A percentile compares a stretch with the other conserved stretches of the same genome.
phyloP scores from a whole-genome alignment of 768 basidiomycete species.

The Dacryopinax spathularia region DNA sequence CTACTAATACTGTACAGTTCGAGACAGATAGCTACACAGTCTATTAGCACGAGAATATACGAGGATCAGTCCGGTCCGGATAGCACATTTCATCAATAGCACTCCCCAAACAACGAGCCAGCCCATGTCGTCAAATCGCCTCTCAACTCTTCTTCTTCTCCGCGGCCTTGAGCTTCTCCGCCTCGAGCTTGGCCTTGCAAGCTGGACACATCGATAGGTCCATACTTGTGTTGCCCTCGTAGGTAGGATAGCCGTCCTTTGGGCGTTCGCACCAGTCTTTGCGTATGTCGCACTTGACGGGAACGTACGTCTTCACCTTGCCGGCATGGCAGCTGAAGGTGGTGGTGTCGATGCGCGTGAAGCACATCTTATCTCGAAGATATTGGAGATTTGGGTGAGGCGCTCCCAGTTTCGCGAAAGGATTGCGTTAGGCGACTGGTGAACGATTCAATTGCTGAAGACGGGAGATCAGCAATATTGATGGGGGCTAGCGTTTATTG shows the following conservation, averaged over 20 bases:
- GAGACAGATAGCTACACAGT: too few species aligned
- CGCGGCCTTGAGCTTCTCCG: too few species aligned
- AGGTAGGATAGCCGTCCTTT: neutral
- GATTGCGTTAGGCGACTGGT: too few species aligned
- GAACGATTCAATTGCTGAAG: neutral
- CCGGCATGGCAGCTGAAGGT: conserved; percentile 3
- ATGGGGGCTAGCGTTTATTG: neutral
- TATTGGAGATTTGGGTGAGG: neutral
- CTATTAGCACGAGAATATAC: too few species aligned
- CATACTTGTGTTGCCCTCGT: neutral
- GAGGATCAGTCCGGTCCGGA: too few species aligned
- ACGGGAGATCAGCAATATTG: neutral
- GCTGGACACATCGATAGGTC: neutral
- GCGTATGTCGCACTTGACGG: conserved; percentile 3
- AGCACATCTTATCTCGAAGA: too few species aligned
- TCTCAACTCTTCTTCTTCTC: too few species aligned
- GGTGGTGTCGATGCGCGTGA: neutral
- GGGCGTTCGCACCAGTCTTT: conserved; percentile 1
- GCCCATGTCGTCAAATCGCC: too few species aligned
- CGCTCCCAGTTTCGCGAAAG: neutral
- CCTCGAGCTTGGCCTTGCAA: neutral
- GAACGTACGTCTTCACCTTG: neutral
- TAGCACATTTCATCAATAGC: too few species aligned
- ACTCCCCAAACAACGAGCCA: too few species aligned
- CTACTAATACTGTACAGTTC: too few species aligned